A percentile compares a stretch with the other conserved stretches of the same genome.
Conservation (phyloP, 2,329 filamentous ascomycete species). For the Pseudogymnoascus sp. region DNA sequence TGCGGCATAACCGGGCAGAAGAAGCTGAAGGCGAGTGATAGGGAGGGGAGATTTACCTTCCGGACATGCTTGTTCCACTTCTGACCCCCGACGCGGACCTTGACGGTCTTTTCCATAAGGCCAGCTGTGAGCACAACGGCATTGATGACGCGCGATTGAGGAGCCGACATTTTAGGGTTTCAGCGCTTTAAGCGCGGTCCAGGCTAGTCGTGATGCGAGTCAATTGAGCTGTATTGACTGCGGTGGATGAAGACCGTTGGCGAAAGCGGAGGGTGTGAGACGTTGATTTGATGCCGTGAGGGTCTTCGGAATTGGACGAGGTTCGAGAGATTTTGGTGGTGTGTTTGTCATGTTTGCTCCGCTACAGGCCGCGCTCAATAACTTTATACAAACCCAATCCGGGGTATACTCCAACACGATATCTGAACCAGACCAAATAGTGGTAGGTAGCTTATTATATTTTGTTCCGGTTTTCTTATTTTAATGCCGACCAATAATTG, state of each 20-base stretch:
- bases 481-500: not conserved
- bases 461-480: not conserved
- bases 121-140: slow-evolving; percentile 68
- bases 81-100: slow-evolving; percentile 63
- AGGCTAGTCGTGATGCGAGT: not conserved
- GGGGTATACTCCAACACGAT: not conserved
- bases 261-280: not conserved
- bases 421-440: not conserved
- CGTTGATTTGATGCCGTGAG: not conserved
- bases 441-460: not conserved
- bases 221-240: not conserved
- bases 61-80: slow-evolving; percentile 65
- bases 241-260: not conserved
- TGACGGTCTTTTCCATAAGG: slow-evolving; percentile 70
- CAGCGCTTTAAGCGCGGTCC: not conserved
- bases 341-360: slow-evolving; percentile 11
- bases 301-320: not conserved
- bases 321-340: slow-evolving; percentile 8
- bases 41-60: slow-evolving; percentile 47
- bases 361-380: not conserved
- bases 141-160: slow-evolving; percentile 18
- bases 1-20: not conserved
- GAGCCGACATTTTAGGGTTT: not conserved
- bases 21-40: not conserved
- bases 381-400: not conserved